Evolutionary conservation across 1,284 basidiomycete species (phyloP), one percentile per base, ranked within the genome.

Genomic region (Papiliotrema nemorosa): DNA sequence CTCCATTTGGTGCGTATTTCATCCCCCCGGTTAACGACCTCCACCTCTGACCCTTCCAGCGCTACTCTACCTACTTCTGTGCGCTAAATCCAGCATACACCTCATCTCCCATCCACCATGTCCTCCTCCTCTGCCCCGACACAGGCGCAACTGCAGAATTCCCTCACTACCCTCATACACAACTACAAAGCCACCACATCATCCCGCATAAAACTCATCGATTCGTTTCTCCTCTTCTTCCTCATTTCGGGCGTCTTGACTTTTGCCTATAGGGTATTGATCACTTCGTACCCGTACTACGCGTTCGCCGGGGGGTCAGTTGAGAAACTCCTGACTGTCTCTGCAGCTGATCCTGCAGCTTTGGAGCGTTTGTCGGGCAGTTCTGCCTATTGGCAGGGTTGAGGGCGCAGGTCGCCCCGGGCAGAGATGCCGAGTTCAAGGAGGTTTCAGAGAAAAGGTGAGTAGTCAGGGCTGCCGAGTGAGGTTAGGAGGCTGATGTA

Each of bases 261-360:
- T 73, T 97, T 99, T 74, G 76, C 82, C 16, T 97, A 98, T 78
- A 91, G 94, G 74, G 74, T 96, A 29, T 79, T 91, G 58, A 80
- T 98, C 58, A 91, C 92, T 50, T 88, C 87, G 77, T 98, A 86
- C 74, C 94, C 94, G 14, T 97, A 96, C 81, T 97, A 97, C 66
- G 90, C 93, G 31, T 99, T 97, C 77, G 76, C 97, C 54, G 86
- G 91, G 62, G 91, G 92, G 92, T 97, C 76, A 62, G 87, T 76
- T 3, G 14, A 3, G 3, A 2, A n/a, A 14, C 13, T 22, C 27
- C n/a, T n/a, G n/a, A n/a, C n/a, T 13, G 13, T 14, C 18, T 44
- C 18, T 6, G 7, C 9, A 20, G 27, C 42, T 10, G 14, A 44
- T 24, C 9, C 16, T 21, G 13, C 33, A 97, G 94, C 29, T 98